Conservation (phyloP, 2,329 filamentous ascomycete species). For the Monilinia polystroma region DNA sequence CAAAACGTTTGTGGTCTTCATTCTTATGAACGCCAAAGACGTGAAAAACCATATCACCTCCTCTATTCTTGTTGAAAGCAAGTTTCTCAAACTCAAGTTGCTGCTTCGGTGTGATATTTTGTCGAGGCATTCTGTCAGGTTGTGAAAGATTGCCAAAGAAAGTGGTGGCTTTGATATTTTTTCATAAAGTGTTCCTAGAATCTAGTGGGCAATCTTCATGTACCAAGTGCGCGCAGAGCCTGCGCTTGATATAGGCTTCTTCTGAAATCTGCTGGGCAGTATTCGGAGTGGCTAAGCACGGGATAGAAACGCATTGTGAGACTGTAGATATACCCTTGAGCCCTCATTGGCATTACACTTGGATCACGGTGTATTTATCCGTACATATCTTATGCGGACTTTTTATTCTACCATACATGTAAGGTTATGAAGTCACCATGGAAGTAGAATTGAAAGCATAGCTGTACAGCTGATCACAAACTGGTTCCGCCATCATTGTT, state of each 20-base stretch:
- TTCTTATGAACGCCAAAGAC: neutral
- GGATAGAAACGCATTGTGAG: neutral
- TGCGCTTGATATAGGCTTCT: neutral
- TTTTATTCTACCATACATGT: neutral
- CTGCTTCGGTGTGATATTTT: neutral
- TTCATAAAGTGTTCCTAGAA: neutral
- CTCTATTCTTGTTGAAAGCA: neutral
- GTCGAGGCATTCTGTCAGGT: neutral
- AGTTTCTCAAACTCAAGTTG: neutral
- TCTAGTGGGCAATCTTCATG: neutral
- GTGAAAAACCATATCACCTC: neutral
- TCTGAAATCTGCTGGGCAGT: neutral
- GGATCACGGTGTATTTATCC: neutral
- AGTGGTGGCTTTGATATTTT: no score
- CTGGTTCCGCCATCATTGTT: neutral
- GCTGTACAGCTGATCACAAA: neutral
- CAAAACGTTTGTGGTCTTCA: neutral
- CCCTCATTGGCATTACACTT: neutral
- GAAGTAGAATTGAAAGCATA: neutral
- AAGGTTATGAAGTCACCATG: neutral
- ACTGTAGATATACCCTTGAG: neutral
- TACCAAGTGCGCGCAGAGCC: neutral
- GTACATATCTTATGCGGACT: no score
- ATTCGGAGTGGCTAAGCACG: neutral
- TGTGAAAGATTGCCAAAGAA: neutral